phyloP scores from a whole-genome alignment of 352 stramenopile species.

The Phytophthora fragariaefolia region DNA sequence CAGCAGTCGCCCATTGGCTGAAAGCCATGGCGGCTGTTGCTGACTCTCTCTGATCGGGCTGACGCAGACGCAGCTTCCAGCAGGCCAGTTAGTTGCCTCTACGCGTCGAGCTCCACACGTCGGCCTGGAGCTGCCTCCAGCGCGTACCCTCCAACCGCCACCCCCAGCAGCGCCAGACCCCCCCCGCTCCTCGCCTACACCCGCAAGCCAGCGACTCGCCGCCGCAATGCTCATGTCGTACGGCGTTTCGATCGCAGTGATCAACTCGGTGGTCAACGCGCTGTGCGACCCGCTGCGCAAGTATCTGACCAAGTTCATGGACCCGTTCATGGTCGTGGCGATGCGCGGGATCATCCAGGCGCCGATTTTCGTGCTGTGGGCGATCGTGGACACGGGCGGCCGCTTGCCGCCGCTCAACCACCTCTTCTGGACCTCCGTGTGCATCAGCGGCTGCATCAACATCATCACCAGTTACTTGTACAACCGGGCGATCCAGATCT shows the following conservation, averaged over 20 bases:
- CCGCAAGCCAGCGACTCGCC: too few species aligned
- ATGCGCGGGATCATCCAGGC: slow-evolving; percentile 73
- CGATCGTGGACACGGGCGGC: slow-evolving; percentile 58
- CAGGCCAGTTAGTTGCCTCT: slow-evolving; percentile 27
- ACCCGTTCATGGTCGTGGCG: slow-evolving; percentile 81
- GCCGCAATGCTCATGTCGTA: slow-evolving; percentile 62
- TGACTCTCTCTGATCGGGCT: slow-evolving; percentile 33
- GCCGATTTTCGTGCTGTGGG: slow-evolving; percentile 75
- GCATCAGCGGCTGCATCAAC: slow-evolving; percentile 78
- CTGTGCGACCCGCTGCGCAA: slow-evolving; percentile 85
- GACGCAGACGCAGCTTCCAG: slow-evolving; percentile 16
- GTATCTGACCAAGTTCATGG: slow-evolving; percentile 85
- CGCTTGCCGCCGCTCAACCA: slow-evolving; percentile 69
- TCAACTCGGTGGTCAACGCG: slow-evolving; percentile 84
- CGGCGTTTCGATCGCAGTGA: slow-evolving; percentile 74
- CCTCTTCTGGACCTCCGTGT: slow-evolving; percentile 83
- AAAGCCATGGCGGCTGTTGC: slow-evolving; percentile 6
- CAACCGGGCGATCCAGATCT: slow-evolving; percentile 87
- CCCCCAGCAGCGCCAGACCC: too few species aligned
- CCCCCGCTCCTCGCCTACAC: too few species aligned
- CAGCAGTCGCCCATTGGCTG: slow-evolving; percentile 7
- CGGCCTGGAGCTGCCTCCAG: slow-evolving; percentile 11
- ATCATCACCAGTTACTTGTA: slow-evolving; percentile 87
- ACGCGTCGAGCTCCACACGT: slow-evolving; percentile 16
- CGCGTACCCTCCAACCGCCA: slow-evolving; percentile 12